Evolutionary conservation across 2,329 filamentous ascomycete species (phyloP), one percentile per base, ranked within the genome.

Genomic region (Gliomastix tumulicola): DNA sequence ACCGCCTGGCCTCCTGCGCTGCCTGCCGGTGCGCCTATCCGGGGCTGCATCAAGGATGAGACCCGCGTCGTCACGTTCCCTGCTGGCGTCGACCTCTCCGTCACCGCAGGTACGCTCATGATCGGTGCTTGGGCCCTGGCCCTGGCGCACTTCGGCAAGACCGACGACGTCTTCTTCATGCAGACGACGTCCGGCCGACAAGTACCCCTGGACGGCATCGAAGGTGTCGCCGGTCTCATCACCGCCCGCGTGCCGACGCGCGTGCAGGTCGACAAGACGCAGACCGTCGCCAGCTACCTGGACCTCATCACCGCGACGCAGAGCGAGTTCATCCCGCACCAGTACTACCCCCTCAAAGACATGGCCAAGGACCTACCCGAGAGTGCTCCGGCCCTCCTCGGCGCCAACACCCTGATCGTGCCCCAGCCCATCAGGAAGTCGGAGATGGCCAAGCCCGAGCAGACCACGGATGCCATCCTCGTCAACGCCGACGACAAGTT

Each of bases 101-200:
- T 45, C 9, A 50, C 44, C 4, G 37, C 36, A 2, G 43, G 46
- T 9, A 44, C 46, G 3, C 18, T 51, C 11, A 28, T 55, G 7
- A 47, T 46, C 5, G 49, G 50, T 0, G 53, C 54, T 3, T 57
- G 54, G 53, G 54, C 49, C 1, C 13, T 56, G 15, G 31, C 46
- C 9, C 36, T 46, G 5, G 30, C 42, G 5, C 37, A 28, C 25
- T 41, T 56, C 10, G 21, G 17, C 21, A 15, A 27, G 3, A 8
- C 15, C 8, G 18, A 9, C 10, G 34, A 35, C 22, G 34, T 35
- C 15, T 6, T 28, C 5, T 35, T 35, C 21, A 35, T 16, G 4
- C 34, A 35, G 7, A 35, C 34, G 5, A 16, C 21, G 12, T 34
- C 32, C 19, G 32, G 32, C 12, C 32, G 32, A 10, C 32, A 23